These are phyloP conservation scores for Globisporangium canariense DNA, from an alignment of 352 stramenopile species.

Conservation along the genomic window DNA sequence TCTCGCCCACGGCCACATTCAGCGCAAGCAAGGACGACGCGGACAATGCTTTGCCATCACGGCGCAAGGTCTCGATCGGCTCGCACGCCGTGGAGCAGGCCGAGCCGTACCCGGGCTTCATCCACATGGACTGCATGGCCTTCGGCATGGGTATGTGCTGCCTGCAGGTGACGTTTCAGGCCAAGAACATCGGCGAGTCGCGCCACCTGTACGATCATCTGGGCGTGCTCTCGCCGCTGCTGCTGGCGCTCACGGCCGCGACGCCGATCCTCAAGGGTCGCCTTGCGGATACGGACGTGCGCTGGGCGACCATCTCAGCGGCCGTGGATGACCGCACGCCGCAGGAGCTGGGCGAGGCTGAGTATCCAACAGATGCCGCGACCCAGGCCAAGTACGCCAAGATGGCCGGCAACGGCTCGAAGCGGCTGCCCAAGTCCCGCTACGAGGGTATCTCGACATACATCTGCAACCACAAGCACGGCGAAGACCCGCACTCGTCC, in stretches of 20 bases:
- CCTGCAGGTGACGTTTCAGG: slow-evolving; percentile 98
- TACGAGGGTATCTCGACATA: slow-evolving; percentile 90
- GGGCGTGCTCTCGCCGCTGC: slow-evolving; percentile 97
- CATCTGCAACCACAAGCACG: slow-evolving; percentile 89
- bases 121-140: slow-evolving; percentile 99
- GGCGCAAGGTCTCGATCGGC: slow-evolving; percentile 59
- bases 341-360: slow-evolving; percentile 62
- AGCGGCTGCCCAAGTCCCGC: slow-evolving; percentile 95
- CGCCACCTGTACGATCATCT: slow-evolving; percentile 99
- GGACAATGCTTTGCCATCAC: slow-evolving; percentile 42
- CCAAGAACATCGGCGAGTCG: slow-evolving; percentile 98
- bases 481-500: slow-evolving; percentile 65
- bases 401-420: slow-evolving; percentile 91
- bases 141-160: slow-evolving; percentile 99
- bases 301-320: slow-evolving; percentile 97
- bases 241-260: slow-evolving; percentile 98
- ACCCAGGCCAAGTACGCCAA: slow-evolving; percentile 79
- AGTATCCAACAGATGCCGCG: slow-evolving; percentile 34
- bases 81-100: slow-evolving; percentile 61
- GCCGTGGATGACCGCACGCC: slow-evolving; percentile 94
- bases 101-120: slow-evolving; percentile 83
- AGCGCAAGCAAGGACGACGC: slow-evolving; percentile 15
- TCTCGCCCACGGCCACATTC: slow-evolving; percentile 11
- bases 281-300: slow-evolving; percentile 90
- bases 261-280: slow-evolving; percentile 97